Conservation (phyloP, 1,139 yeast species). For the Saccharomycopsis crataegensis region DNA sequence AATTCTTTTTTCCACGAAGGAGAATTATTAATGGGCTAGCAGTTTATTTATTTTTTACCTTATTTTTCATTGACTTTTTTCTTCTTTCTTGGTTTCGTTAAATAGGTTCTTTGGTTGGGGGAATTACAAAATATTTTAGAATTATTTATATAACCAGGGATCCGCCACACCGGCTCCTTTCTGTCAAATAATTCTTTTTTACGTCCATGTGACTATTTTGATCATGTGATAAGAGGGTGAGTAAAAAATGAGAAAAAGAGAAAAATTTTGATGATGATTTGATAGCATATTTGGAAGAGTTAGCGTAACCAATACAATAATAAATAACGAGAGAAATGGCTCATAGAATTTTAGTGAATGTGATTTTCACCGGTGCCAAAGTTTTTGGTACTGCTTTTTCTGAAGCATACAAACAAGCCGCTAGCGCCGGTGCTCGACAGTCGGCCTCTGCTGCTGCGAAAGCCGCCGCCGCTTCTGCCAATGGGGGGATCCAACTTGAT, state of each 20-base stretch:
- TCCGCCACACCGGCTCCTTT: no score
- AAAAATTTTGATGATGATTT: background rate
- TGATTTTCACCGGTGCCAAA: slow-evolving; percentile 87
- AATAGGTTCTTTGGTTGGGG: background rate
- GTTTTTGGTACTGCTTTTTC: slow-evolving; percentile 94
- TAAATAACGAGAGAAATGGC: slow-evolving; percentile 39
- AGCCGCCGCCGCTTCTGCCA: slow-evolving; percentile 48
- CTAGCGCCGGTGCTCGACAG: slow-evolving; percentile 71
- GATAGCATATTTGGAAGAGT: background rate
- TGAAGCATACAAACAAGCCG: slow-evolving; percentile 97
- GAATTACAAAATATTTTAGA: no score
- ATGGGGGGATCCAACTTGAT: slow-evolving; percentile 76
- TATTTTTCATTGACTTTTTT: background rate
- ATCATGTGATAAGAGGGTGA: background rate
- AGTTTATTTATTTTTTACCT: background rate
- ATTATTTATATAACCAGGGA: no score
- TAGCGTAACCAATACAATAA: background rate
- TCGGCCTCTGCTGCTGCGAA: slow-evolving; percentile 48
- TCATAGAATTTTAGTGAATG: slow-evolving; percentile 83
- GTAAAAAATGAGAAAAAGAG: background rate
- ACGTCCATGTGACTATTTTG: background rate
- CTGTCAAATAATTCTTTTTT: no score
- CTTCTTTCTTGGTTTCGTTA: background rate
- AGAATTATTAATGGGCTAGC: background rate
- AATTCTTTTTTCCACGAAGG: background rate